Percentiles rank a stretch among this genome's conserved stretches.
phyloP scores from a whole-genome alignment of 257 asterid genomes.

The Agastache rugosa region DNA sequence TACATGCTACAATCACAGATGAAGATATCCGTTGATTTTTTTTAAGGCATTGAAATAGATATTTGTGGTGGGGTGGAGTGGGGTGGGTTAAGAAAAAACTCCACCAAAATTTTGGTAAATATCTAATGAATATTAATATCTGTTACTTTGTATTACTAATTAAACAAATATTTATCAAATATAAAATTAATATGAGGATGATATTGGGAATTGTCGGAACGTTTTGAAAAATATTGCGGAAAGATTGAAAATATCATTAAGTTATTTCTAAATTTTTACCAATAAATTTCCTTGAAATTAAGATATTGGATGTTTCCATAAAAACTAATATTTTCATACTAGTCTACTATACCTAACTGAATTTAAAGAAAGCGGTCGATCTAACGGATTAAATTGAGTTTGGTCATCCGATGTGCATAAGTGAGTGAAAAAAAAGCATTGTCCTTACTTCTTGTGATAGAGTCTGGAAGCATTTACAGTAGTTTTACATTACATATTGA shows the following conservation, averaged over 20 bases:
- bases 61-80: neutral
- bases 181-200: neutral
- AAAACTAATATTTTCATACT: neutral
- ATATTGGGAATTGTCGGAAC: neutral
- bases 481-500: neutral
- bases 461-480: neutral
- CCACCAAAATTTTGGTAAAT: neutral
- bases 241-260: neutral
- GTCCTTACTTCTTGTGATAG: neutral
- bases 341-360: neutral
- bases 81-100: neutral
- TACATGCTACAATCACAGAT: neutral
- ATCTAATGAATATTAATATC: neutral
- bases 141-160: neutral
- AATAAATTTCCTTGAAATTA: neutral
- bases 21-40: neutral
- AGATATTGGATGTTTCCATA: neutral
- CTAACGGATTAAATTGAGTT: neutral
- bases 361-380: neutral
- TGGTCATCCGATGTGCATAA: slow-evolving; percentile 1
- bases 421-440: neutral
- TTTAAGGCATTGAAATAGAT: neutral
- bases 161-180: neutral
- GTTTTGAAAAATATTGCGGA: neutral
- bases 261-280: neutral